phyloP scores from a whole-genome alignment of 2,329 filamentous ascomycete species.

The Neonectria neomacrospora region DNA sequence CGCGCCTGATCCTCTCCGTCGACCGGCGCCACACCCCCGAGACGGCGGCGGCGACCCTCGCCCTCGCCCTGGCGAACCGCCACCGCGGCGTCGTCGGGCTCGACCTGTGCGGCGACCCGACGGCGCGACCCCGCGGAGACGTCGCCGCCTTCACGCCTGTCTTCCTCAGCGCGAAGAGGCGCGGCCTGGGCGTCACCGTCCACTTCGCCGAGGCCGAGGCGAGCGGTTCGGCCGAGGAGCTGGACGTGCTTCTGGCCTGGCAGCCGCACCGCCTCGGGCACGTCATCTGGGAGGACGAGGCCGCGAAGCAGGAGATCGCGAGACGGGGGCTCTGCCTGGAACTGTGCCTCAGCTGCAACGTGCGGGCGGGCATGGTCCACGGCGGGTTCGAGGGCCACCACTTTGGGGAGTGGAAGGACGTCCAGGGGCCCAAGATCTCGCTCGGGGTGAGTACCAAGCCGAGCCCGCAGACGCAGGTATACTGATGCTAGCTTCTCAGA shows the following conservation, averaged over 20 bases:
- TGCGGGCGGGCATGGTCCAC: conserved; percentile 77
- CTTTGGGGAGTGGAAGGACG: conserved; percentile 77
- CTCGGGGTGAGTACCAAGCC: conserved; percentile 71
- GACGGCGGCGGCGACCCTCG: conserved; percentile 72
- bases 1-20: conserved; percentile 77
- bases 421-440: conserved; percentile 68
- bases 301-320: conserved; percentile 65
- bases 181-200: conserved; percentile 73
- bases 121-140: conserved; percentile 61
- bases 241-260: conserved; percentile 73
- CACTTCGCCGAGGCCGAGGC: conserved; percentile 80
- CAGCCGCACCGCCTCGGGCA: conserved; percentile 77
- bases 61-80: conserved; percentile 68
- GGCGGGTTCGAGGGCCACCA: conserved; percentile 77
- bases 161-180: conserved; percentile 65
- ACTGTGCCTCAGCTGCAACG: conserved; percentile 83
- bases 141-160: conserved; percentile 68
- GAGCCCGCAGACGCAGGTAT: background rate
- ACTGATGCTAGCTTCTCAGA: conserved; percentile 59
- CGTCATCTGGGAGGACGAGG: conserved; percentile 77
- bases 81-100: conserved; percentile 73
- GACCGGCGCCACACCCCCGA: conserved; percentile 71
- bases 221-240: conserved; percentile 68
- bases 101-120: conserved; percentile 82
- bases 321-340: conserved; percentile 72